Conservation (phyloP, 352 stramenopile genomes). For the Pythium volutum region DNA sequence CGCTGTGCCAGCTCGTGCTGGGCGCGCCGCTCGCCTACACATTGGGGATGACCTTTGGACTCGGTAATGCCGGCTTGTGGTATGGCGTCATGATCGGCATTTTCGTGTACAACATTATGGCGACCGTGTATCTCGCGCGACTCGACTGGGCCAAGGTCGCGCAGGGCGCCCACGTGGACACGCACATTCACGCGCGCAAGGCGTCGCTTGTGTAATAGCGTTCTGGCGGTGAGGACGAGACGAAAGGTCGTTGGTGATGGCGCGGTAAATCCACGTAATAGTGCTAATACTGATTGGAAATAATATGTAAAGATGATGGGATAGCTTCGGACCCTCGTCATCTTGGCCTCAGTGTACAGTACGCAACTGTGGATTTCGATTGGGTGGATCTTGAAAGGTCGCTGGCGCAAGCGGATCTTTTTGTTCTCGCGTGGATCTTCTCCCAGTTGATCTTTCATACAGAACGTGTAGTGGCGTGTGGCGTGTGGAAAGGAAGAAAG, state of each 20-base stretch:
- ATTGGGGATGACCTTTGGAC: constrained; percentile 39
- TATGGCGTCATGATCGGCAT: constrained; percentile 50
- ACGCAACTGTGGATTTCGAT: not conserved
- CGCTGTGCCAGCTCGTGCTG: constrained; percentile 48
- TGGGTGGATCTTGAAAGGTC: not conserved
- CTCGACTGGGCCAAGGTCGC: constrained; percentile 56
- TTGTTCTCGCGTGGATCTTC: no score
- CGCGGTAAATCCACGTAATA: no score
- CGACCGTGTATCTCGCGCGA: constrained; percentile 35
- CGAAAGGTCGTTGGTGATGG: no score
- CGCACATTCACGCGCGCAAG: constrained; percentile 29
- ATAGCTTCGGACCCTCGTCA: no score
- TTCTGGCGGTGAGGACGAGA: no score
- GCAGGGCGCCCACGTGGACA: constrained; percentile 43
- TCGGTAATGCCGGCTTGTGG: constrained; percentile 52
- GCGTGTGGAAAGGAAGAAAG: not conserved
- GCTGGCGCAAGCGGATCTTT: constrained; percentile 4
- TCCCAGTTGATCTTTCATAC: not conserved
- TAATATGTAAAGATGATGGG: no score
- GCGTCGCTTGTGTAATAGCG: not conserved
- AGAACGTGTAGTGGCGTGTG: not conserved
- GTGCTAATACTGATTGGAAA: no score
- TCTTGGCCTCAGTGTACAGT: not conserved
- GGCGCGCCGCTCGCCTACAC: constrained; percentile 41
- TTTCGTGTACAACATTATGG: constrained; percentile 34